Percentiles rank a stretch among this genome's conserved stretches.
Evolutionary conservation across 768 basidiomycete genomes (phyloP).

Genomic region (Auricularia heimuer): DNA sequence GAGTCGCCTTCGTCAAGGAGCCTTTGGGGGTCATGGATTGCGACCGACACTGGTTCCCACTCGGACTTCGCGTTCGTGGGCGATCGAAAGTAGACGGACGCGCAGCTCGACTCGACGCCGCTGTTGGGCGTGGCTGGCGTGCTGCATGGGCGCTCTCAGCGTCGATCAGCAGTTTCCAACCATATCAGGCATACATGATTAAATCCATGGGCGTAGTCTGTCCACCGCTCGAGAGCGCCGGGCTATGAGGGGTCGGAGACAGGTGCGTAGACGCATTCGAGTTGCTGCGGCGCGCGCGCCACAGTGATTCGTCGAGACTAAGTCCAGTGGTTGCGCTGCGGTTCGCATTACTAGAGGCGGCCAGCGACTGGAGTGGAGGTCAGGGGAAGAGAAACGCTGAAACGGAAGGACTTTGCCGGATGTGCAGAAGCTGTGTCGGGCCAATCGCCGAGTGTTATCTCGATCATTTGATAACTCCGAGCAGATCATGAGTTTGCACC

Average conservation of each 20-base stretch:
- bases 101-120: background rate
- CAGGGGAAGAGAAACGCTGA: background rate
- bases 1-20: no score
- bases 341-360: background rate
- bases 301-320: background rate
- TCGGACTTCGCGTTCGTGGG: background rate
- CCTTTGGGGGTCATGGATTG: no score
- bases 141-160: background rate
- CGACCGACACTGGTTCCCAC: no score
- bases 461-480: no score
- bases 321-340: background rate
- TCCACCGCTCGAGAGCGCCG: background rate
- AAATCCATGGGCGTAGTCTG: background rate
- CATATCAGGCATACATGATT: background rate
- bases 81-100: background rate
- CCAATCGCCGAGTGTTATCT: background rate
- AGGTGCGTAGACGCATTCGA: background rate
- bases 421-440: background rate
- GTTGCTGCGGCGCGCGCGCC: background rate
- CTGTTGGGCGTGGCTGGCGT: background rate
- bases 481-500: no score
- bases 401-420: background rate
- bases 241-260: background rate
- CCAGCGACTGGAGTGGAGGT: background rate
- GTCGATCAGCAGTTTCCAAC: background rate